Percentiles rank a stretch among this genome's conserved stretches.
These are phyloP conservation scores for Nakaseomyces glabratus DNA, from an alignment of 1,139 yeast species.

Conservation along the genomic window DNA sequence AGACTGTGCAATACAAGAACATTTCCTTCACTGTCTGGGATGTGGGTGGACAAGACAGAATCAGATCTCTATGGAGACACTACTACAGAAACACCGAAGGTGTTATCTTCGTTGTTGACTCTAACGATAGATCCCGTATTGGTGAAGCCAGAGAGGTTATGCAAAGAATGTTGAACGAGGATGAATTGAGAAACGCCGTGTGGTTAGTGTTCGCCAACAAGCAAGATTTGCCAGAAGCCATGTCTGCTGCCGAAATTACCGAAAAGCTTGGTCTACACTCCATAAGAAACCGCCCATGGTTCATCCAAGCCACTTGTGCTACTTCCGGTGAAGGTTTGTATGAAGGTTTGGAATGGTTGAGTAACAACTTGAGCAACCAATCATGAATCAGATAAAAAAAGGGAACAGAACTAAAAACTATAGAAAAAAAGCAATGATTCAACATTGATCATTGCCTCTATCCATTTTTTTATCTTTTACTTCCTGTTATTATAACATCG, in stretches of 20 bases:
- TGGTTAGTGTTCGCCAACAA: constrained; percentile 85
- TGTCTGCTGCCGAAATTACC: constrained; percentile 85
- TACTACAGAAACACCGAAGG: constrained; percentile 93
- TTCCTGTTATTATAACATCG: neutral
- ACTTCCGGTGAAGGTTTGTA: constrained; percentile 87
- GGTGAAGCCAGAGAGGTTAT: constrained; percentile 89
- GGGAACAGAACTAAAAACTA: too few species aligned
- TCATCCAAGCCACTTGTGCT: constrained; percentile 83
- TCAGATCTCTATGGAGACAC: constrained; percentile 94
- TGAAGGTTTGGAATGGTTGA: constrained; percentile 88
- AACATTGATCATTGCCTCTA: neutral
- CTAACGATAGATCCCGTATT: constrained; percentile 90
- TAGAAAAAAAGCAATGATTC: too few species aligned
- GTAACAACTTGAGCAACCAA: constrained; percentile 68
- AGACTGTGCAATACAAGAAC: constrained; percentile 90
- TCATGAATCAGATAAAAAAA: constrained; percentile 2
- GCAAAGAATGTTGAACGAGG: constrained; percentile 91
- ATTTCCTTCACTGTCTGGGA: constrained; percentile 94
- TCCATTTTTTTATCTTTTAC: neutral
- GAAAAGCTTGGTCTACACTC: constrained; percentile 77
- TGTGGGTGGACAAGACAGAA: constrained; percentile 97
- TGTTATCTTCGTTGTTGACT: constrained; percentile 85
- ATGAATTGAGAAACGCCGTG: constrained; percentile 85
- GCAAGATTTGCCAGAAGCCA: constrained; percentile 88
- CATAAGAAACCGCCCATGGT: constrained; percentile 84